Conservation (phyloP, 208 protist species). For the Acanthamoeba rhysodes region DNA sequence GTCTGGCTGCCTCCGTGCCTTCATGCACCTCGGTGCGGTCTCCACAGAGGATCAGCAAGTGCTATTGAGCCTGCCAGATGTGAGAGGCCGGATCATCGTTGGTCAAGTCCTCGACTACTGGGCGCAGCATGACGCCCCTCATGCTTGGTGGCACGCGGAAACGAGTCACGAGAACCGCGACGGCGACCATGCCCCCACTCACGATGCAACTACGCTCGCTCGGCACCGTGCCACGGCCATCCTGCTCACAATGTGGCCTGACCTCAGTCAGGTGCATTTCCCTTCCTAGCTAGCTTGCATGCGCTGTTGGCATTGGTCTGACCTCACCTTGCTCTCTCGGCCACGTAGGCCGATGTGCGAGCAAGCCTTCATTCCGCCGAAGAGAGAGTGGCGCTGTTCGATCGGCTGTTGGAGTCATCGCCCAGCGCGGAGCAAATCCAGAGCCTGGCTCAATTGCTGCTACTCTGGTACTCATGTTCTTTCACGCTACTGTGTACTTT, state of each 20-base stretch:
- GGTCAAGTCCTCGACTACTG: not conserved
- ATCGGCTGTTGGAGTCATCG: not conserved
- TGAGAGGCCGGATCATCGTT: not conserved
- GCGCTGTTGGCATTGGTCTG: not conserved
- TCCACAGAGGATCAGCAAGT: not conserved
- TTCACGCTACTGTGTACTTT: not conserved
- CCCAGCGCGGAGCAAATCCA: not conserved
- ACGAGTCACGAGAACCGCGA: not conserved
- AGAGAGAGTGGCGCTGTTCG: not conserved
- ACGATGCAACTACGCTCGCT: not conserved
- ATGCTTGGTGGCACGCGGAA: not conserved
- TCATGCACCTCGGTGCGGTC: not conserved
- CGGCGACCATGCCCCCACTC: not conserved
- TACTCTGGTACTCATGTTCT: not conserved
- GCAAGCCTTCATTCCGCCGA: not conserved
- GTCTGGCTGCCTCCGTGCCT: not conserved
- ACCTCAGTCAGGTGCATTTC: not conserved
- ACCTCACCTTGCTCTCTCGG: too few relatives aligned
- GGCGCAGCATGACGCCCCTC: not conserved
- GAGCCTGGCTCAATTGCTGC: not conserved
- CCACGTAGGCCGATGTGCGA: not conserved
- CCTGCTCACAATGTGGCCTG: constrained; percentile 9
- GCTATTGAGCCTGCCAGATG: not conserved
- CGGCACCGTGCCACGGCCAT: constrained; percentile 1
- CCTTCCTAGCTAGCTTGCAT: not conserved